phyloP scores from a whole-genome alignment of 1,139 yeast genomes.

The Nadsonia starkeyi-henricii region DNA sequence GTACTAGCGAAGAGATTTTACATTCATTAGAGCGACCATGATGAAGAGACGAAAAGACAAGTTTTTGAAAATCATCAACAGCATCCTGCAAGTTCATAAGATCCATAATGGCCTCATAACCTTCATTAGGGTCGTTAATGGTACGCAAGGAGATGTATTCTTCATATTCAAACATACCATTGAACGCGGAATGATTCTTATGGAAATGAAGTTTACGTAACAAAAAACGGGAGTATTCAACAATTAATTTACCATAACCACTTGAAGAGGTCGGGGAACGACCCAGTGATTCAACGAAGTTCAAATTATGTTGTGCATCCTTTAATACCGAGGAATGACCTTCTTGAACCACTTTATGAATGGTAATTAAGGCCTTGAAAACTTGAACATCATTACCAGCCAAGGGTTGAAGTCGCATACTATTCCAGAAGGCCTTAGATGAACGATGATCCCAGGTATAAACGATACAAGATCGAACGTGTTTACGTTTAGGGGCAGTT shows the following conservation, averaged over 20 bases:
- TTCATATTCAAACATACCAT: slow-evolving; percentile 91
- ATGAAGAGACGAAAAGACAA: slow-evolving; percentile 61
- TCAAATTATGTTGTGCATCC: slow-evolving; percentile 65
- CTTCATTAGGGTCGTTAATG: slow-evolving; percentile 90
- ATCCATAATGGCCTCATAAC: slow-evolving; percentile 79
- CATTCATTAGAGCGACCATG: slow-evolving; percentile 61
- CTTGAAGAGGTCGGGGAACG: slow-evolving; percentile 14
- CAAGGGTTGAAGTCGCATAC: slow-evolving; percentile 65
- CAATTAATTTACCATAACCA: slow-evolving; percentile 62
- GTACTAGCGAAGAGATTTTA: slow-evolving; percentile 76
- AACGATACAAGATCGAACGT: slow-evolving; percentile 81
- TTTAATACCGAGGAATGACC: slow-evolving; percentile 80
- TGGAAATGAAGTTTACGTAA: slow-evolving; percentile 72
- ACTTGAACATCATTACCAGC: slow-evolving; percentile 71
- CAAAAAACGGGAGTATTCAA: slow-evolving; percentile 60
- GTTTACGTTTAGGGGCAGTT: slow-evolving; percentile 89
- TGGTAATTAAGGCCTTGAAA: slow-evolving; percentile 75
- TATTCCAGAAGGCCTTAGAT: slow-evolving; percentile 77
- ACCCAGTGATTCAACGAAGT: slow-evolving; percentile 38
- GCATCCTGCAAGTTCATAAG: slow-evolving; percentile 78
- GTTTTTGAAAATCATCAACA: slow-evolving; percentile 64
- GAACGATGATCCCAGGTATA: slow-evolving; percentile 94
- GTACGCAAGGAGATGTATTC: slow-evolving; percentile 81
- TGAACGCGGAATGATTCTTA: slow-evolving; percentile 73
- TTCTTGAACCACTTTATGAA: slow-evolving; percentile 91